Evolutionary conservation across 2,329 filamentous ascomycete species (phyloP), one percentile per base, ranked within the genome.

Genomic region (Teratosphaeria destructans): DNA sequence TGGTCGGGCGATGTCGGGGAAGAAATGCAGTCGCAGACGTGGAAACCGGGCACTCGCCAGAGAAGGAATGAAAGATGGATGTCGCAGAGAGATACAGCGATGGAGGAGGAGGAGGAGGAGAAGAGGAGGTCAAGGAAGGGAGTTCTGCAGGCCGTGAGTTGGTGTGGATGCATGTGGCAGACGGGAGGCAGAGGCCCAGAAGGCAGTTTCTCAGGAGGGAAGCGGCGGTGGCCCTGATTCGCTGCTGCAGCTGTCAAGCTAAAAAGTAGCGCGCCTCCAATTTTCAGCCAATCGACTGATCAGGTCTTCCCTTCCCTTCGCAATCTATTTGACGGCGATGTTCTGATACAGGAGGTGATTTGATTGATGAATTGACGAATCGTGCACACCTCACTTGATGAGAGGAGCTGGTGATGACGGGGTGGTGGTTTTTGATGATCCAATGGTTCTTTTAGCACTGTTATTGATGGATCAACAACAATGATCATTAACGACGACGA

Each of bases 11-110:
- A 52, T 58, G 43, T 56, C 47, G 35, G n/a, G 35, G 58, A 43
- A 32, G 52, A 52, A 55, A 60, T 57, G 56, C 59, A 60, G 27
- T 37, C 27, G 53, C 53, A 54, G 53, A 37, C 53, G 53, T 32
- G 49, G 59, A 29, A 35, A 23, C 23, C 34, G 32, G 27, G 47
- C 43, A n/a, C 43, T 47, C 43, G 55, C 29, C 52, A 60, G 57
- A 60, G 59, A 60, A 60, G 56, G 59, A 60, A 58, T 52, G 59
- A 58, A 58, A 53, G 59, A 58, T 37, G 26, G 29, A 37, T 26
- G 23, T 52, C 27, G n/a, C n/a, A 52, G 32, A 29, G 39, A 49
- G 49, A 54, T 57, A 54, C 52, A 32, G 26, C 43, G 39, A 57
- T 43, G 56, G 43, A 57, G 56, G 43, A 27, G 16, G 43, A 27